phyloP scores from a whole-genome alignment of 2,329 filamentous ascomycete genomes.

The Monosporascus sp. region DNA sequence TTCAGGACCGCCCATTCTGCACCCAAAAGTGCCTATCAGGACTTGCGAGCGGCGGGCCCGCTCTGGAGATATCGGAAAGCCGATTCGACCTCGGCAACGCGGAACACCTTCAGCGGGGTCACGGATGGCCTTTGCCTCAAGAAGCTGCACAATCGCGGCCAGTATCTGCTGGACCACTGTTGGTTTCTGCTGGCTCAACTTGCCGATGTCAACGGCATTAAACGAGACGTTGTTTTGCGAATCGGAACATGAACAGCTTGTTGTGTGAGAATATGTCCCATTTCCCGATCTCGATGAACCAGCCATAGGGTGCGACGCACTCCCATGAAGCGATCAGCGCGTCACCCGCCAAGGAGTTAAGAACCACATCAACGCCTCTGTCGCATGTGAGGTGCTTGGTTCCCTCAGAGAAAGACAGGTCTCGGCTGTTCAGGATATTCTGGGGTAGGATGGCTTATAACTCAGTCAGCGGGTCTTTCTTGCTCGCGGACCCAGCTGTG shows the following conservation, averaged over 20 bases:
- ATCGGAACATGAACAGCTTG: neutral
- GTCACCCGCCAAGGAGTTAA: conserved; percentile 18
- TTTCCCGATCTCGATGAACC: conserved; percentile 37
- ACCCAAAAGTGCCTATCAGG: too few relatives aligned
- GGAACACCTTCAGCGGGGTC: too few relatives aligned
- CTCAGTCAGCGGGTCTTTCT: neutral
- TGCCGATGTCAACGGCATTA: neutral
- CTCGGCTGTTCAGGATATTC: conserved; percentile 21
- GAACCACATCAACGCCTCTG: conserved; percentile 17
- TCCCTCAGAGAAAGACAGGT: conserved; percentile 15
- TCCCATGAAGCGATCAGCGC: conserved; percentile 26
- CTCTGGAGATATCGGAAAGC: too few relatives aligned
- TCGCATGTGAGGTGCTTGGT: conserved; percentile 11
- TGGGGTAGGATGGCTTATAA: conserved; percentile 15
- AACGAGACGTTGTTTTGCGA: neutral
- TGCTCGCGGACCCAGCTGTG: neutral
- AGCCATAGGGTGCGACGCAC: conserved; percentile 35
- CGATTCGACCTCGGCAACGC: too few relatives aligned
- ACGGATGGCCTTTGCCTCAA: too few relatives aligned
- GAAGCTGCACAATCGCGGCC: too few relatives aligned
- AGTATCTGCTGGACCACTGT: neutral
- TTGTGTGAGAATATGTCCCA: conserved; percentile 15
- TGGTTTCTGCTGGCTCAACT: neutral
- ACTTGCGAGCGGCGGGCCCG: too few relatives aligned
- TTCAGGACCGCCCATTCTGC: too few relatives aligned